Evolutionary conservation across 345 rosid species (phyloP).

Genomic region (Arabidopsis suecica): DNA sequence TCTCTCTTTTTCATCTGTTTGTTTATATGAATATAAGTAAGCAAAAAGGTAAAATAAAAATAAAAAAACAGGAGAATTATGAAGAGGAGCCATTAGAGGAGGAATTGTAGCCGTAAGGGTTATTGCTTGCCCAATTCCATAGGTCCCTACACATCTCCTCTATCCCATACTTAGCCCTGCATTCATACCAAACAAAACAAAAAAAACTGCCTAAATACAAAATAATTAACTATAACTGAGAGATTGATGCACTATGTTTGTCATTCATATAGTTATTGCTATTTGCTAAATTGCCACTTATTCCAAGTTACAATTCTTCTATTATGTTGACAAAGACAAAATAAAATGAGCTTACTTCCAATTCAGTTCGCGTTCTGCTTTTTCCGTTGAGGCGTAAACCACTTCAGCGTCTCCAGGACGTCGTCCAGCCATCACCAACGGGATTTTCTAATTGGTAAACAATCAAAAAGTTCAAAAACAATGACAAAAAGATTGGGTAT

Average conservation of each 20-base stretch:
- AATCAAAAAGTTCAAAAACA: background rate
- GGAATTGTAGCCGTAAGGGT: constrained; percentile 84
- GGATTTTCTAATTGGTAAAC: constrained; percentile 65
- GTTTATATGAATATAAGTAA: background rate
- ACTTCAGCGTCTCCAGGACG: constrained; percentile 89
- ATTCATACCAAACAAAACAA: constrained; percentile 33
- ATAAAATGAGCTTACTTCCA: constrained; percentile 80
- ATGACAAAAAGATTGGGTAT: no score
- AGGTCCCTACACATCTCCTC: constrained; percentile 96
- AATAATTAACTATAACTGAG: background rate
- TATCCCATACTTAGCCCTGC: constrained; percentile 81
- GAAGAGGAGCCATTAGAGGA: constrained; percentile 43
- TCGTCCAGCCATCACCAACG: constrained; percentile 74
- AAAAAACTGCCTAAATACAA: background rate
- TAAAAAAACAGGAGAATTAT: background rate
- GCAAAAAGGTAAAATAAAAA: background rate
- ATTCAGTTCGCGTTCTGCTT: constrained; percentile 74
- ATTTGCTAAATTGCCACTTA: background rate
- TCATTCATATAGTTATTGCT: background rate
- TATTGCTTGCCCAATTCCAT: constrained; percentile 97
- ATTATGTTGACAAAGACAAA: background rate
- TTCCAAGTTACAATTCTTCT: background rate
- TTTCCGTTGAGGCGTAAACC: constrained; percentile 85
- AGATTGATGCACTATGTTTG: no score
- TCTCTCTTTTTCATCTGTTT: background rate